Conservation (phyloP, 441 rosid genomes). For the Bocquillonia castaneifolia region DNA sequence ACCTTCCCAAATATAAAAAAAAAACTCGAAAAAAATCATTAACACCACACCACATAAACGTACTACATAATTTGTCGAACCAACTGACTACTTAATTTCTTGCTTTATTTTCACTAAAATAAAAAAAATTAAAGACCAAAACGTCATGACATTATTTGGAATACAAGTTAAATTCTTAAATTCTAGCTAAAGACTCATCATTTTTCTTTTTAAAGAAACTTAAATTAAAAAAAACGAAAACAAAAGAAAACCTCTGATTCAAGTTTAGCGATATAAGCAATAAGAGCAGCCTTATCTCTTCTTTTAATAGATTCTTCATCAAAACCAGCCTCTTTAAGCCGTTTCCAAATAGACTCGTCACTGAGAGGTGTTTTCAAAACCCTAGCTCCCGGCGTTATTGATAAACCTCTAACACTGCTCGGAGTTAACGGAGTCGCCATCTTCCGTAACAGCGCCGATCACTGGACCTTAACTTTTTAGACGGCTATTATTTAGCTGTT, state of each 20-base stretch:
- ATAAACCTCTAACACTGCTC: slow-evolving; percentile 17
- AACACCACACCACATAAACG: no score
- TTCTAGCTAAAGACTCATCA: no score
- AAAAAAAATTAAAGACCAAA: no score
- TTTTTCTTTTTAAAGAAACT: neutral
- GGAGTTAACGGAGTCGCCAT: slow-evolving; percentile 27
- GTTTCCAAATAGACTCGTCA: slow-evolving; percentile 47
- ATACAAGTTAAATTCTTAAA: no score
- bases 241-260: slow-evolving; percentile 69
- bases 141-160: no score
- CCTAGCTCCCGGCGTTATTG: slow-evolving; percentile 24
- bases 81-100: no score
- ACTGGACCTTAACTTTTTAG: no score
- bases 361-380: slow-evolving; percentile 16
- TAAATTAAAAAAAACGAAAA: neutral
- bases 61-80: no score
- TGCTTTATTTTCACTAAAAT: no score
- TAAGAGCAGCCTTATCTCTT: slow-evolving; percentile 41
- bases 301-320: slow-evolving; percentile 28
- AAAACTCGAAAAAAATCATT: no score
- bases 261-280: slow-evolving; percentile 79
- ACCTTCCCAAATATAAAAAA: no score
- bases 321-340: slow-evolving; percentile 27
- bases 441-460: slow-evolving; percentile 3
- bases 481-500: neutral